phyloP scores from a whole-genome alignment of 164 flowering plant genomes.

The Nymphaea colorata region DNA sequence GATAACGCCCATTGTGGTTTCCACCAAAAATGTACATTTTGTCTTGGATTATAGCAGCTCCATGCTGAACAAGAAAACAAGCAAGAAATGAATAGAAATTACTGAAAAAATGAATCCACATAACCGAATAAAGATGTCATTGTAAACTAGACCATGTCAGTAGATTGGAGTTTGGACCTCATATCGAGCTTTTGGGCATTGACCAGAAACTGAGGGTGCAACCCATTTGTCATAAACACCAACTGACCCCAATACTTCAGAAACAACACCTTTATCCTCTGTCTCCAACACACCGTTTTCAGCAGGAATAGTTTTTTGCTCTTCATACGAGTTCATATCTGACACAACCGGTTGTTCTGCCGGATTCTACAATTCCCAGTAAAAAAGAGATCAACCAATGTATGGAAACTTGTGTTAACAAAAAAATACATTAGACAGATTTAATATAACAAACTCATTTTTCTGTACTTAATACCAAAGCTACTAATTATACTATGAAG shows the following conservation, averaged over 20 bases:
- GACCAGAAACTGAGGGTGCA: conserved; percentile 72
- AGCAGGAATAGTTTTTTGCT: conserved; percentile 51
- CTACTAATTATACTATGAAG: too few relatives aligned
- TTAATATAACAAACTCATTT: too few relatives aligned
- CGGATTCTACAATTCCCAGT: conserved; percentile 27
- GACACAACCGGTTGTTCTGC: conserved; percentile 30
- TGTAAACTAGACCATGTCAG: too few relatives aligned
- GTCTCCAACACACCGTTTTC: conserved; percentile 69
- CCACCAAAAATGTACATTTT: conserved; percentile 96
- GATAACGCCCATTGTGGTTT: conserved; percentile 97
- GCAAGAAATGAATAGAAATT: too few relatives aligned
- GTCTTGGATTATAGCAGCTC: conserved; percentile 79
- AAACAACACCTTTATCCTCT: conserved; percentile 82
- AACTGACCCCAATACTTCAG: conserved; percentile 60
- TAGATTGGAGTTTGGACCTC: conserved; percentile 40
- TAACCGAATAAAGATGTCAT: too few relatives aligned
- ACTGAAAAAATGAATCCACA: too few relatives aligned
- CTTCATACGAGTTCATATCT: conserved; percentile 55
- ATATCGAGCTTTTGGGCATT: conserved; percentile 82
- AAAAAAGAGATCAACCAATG: too few relatives aligned
- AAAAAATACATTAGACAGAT: too few relatives aligned
- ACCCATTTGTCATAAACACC: conserved; percentile 89
- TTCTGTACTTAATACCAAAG: too few relatives aligned
- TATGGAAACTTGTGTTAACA: too few relatives aligned
- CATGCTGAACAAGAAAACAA: conserved; percentile 49